Evolutionary conservation across 75 land plant species (phyloP), one percentile per base, ranked within the genome.

Genomic region (Selaginella tamariscina): DNA sequence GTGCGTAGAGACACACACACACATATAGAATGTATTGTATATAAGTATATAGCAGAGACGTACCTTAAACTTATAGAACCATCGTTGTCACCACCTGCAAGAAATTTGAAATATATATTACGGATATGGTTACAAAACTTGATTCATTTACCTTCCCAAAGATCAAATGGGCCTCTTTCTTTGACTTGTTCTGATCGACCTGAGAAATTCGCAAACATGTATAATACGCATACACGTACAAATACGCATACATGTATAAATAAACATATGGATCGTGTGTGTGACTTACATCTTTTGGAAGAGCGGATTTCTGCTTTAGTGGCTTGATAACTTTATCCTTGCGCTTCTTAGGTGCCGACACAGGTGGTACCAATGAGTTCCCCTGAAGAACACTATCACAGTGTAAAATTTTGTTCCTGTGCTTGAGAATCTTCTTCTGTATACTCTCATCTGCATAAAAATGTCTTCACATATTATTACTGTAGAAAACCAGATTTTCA

Each of bases 371-470:
- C 57, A 89, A 81, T 9, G 84, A 59, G 57, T 80, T 86, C 29
- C 67, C 79, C 69, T 83, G 80, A 30, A 93, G 60, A 15, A 86
- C 31, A 22, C 84, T 85, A 0, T 93, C 91, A 65, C 60, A 75
- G 2, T 65, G 87, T 9, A 93, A 82, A 0, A 93, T 79, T 73
- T 86, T 93, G 8, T 80, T 80, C 65, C 91, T 68, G 67, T 79
- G 69, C 70, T 83, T 86, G 22, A 83, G 79, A 29, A 85, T 85
- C 75, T 89, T 93, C 69, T 83, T 72, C 70, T 74, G 76, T 1
- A 83, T 71, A 2, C 85, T 79, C 27, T 73, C 24, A 73, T 91
- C 97, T 82, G 73, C 59, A 71, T 24, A 66, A 55, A 18, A 28
- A 32, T 31, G 18, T 5, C 21, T 30, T 39, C 44, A 15, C 23